phyloP scores from a whole-genome alignment of 345 rosid genomes.

The Odontarrhena argentea region DNA sequence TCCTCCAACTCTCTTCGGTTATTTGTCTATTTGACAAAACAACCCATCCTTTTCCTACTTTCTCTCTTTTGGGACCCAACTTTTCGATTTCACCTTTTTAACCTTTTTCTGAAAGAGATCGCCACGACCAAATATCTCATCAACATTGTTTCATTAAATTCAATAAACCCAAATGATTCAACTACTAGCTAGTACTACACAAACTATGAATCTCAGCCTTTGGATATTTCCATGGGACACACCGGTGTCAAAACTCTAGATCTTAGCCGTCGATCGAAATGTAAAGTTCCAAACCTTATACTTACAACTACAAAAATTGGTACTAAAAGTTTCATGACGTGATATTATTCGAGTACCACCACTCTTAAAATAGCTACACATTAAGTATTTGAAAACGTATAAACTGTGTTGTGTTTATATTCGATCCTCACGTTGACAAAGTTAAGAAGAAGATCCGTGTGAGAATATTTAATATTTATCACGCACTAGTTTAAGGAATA shows the following conservation, averaged over 20 bases:
- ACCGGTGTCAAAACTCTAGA: neutral
- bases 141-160: too few relatives aligned
- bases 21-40: conserved; percentile 24
- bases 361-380: too few relatives aligned
- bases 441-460: conserved; percentile 12
- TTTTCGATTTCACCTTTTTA: conserved; percentile 11
- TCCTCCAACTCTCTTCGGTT: neutral
- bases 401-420: too few relatives aligned
- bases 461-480: neutral
- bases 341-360: too few relatives aligned
- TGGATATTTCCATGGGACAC: too few relatives aligned
- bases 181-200: too few relatives aligned
- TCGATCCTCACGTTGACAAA: conserved; percentile 1
- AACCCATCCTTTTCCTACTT: conserved; percentile 28
- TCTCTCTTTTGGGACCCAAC: conserved; percentile 28
- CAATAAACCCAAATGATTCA: neutral
- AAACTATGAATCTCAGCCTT: too few relatives aligned
- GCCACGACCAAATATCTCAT: neutral
- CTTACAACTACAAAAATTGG: too few relatives aligned
- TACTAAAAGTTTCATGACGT: too few relatives aligned
- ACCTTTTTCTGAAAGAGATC: conserved; percentile 1
- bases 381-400: too few relatives aligned
- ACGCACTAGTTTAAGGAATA: conserved; percentile 4
- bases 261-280: conserved; percentile 6
- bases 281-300: too few relatives aligned